Conservation (phyloP, 345 rosid species). For the Populus deltoides region DNA sequence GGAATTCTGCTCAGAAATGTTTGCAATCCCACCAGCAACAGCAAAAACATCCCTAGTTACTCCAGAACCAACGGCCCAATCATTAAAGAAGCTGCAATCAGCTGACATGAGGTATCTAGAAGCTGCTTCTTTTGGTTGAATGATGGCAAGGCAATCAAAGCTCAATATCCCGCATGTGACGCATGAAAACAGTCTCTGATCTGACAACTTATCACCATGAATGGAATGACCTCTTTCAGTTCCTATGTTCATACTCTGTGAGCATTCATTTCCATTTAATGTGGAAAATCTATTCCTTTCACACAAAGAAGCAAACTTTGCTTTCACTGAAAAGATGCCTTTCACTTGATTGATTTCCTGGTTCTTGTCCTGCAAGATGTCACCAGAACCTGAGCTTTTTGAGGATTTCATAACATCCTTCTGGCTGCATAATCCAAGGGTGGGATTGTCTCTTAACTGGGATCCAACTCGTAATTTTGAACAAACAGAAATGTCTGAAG, state of each 20-base stretch:
- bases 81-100: slow-evolving; percentile 85
- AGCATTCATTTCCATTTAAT: slow-evolving; percentile 28
- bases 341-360: slow-evolving; percentile 33
- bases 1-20: slow-evolving; percentile 30
- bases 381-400: slow-evolving; percentile 34
- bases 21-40: slow-evolving; percentile 28
- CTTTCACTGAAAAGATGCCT: slow-evolving; percentile 48
- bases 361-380: slow-evolving; percentile 26
- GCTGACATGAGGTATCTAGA: slow-evolving; percentile 86
- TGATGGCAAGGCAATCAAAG: slow-evolving; percentile 79
- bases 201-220: slow-evolving; percentile 56
- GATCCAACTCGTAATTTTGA: slow-evolving; percentile 71
- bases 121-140: slow-evolving; percentile 81
- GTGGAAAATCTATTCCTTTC: slow-evolving; percentile 49
- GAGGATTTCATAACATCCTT: slow-evolving; percentile 40
- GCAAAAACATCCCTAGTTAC: slow-evolving; percentile 28
- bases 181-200: slow-evolving; percentile 90
- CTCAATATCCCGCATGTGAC: slow-evolving; percentile 86
- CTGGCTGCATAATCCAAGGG: slow-evolving; percentile 31
- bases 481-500: slow-evolving; percentile 67
- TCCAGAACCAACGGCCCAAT: slow-evolving; percentile 72
- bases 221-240: slow-evolving; percentile 27
- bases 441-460: slow-evolving; percentile 41
- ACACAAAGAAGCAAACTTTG: slow-evolving; percentile 56
- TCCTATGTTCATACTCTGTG: slow-evolving; percentile 9